Evolutionary conservation across 2,329 filamentous ascomycete species (phyloP), one percentile per base, ranked within the genome.

Genomic region (Pseudogymnoascus sp.): DNA sequence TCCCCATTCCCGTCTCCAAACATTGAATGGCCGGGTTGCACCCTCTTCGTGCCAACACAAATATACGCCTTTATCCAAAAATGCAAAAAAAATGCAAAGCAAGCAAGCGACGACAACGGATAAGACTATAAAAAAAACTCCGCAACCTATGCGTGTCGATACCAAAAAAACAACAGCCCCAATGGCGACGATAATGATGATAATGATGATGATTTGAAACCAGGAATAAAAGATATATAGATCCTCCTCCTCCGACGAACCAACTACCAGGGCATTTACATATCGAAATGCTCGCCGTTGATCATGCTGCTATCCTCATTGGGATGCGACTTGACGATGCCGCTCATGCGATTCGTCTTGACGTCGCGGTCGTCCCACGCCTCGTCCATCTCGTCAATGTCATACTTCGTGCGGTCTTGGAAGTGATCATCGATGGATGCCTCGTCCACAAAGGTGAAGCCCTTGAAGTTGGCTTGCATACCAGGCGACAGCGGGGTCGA

Each of bases 401-500:
- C 80, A 62, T 82, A 78, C 76, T 65, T 78, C 72, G 63, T 74
- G 61, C 80, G 78, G 66, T 81, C 81, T 64, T 79, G 77, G 85
- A 91, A 92, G 69, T 95, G 88, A 67, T 93, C 91, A 62, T 98
- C 93, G 64, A 99, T 87, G 1, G 91, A 90, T 73, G 91, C 97
- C 78, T 98, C 93, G 71, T 98, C 95, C n/a, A 98, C 95, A 75
- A 96, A 99, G 0, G 95, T 99, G 77, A 99, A 99, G 36, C 95
- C 95, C 73, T 95, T 91, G 80, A 99, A 99, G 74, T 98, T 97
- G 67, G 93, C 95, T 77, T 99, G 95, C 78, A 97, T 93, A 2
- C 92, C 96, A 0, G 95, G 95, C 13, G 92, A 96, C 23, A 99
- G 81, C 0, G 95, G 95, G 0, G 95, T 99, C 13, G 91, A 96